Evolutionary conservation across 2,329 filamentous ascomycete genomes (phyloP), one percentile per base, ranked within the genome.

Genomic region (Ophiostoma perfectum): DNA sequence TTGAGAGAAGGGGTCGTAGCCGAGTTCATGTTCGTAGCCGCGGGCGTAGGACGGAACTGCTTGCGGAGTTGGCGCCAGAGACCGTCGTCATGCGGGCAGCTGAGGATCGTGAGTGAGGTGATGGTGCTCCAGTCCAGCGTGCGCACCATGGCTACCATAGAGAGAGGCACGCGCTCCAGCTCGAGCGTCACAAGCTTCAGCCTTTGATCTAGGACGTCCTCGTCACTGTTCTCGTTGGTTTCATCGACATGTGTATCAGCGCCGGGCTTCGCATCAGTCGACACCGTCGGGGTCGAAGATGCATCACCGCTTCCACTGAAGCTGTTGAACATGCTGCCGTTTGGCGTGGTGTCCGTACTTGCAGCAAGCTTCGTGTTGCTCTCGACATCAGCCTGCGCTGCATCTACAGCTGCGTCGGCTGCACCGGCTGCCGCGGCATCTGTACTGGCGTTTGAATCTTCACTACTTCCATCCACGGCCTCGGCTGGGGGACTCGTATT

Each of bases 81-180:
- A 68, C 85, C 83, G 70, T 93, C 90, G 74, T 92, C 88, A 66
- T 90, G 86, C 45, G 83, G 81, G 75, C 91, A 95, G 70, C 89
- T 83, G 63, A 95, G 83, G 27, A 95, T 83, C 0, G 92, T 94
- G 66, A 95, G 78, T 16, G 81, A 89, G 2, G 87, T 90, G 66
- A 95, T 77, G 9, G 83, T 81, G 1, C 86, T 86, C 90, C 90
- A 95, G 77, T 95, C 90, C 58, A 95, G 83, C 1, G 86, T 88
- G 70, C 85, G 85, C 64, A 87, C 83, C 67, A 92, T 81, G n/a
- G 91, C 86, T 8, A 87, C 82, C 58, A 92, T 83, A 0, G 89
- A 92, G n/a, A 95, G 78, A 0, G 86, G 84, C 2, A 94, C 84
- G 38, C 90, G 85, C 77, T 95, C 91, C 2, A 95, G 81, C 77